A percentile compares a stretch with the other conserved stretches of the same genome.
Evolutionary conservation across 371 early-diverging fungal genomes (phyloP).

Genomic region (Phascolomyces articulosus): DNA sequence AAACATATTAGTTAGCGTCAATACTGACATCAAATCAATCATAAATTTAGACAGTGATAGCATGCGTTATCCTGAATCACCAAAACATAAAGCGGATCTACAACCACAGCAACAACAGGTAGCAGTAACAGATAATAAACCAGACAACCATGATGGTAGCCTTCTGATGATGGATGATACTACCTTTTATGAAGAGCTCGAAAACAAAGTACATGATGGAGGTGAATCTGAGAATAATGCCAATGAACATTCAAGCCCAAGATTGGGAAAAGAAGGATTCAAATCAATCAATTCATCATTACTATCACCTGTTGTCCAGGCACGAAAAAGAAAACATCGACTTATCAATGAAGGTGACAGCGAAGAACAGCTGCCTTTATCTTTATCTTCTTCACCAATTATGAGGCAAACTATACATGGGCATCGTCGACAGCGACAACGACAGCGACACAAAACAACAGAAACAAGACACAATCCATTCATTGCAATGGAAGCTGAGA

Average conservation of each 20-base stretch:
- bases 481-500: slow-evolving; percentile 12
- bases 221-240: not conserved
- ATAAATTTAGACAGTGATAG: not conserved
- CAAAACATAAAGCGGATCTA: not conserved
- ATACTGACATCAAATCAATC: not conserved
- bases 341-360: not conserved
- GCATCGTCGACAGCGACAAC: slow-evolving; percentile 4
- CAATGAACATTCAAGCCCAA: not conserved
- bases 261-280: too few species aligned
- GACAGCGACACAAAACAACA: not conserved
- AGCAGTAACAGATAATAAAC: not conserved
- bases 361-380: not conserved
- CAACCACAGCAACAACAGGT: not conserved
- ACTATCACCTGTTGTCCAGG: not conserved
- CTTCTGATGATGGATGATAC: not conserved
- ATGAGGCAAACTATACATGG: not conserved
- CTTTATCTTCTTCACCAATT: slow-evolving; percentile 1
- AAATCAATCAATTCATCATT: too few species aligned
- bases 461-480: not conserved
- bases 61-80: not conserved
- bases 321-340: not conserved
- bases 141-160: not conserved
- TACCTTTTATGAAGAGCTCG: not conserved
- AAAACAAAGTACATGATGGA: slow-evolving; percentile 7
- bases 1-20: too few species aligned